Evolutionary conservation across 306 rosid species (phyloP), one percentile per base, ranked within the genome.

Genomic region (Arachis hypogaea): DNA sequence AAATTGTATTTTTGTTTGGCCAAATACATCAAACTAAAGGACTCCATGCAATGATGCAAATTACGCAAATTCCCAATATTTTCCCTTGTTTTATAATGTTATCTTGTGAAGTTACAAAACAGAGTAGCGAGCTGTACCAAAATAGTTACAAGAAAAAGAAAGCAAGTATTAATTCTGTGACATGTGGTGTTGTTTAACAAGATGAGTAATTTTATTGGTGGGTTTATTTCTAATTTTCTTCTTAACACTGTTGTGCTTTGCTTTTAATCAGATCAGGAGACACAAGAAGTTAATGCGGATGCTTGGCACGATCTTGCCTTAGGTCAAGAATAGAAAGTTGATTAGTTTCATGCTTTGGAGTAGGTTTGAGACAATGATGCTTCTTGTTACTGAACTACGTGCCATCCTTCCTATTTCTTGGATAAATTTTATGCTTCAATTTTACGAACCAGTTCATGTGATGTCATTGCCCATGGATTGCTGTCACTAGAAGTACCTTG

Each of bases 301-400:
- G 12, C 47, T 61, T 84, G 88, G 88, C 88, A 84, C 2, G 88
- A 84, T 75, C 88, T 84, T 75, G 88, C 88, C 77, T 69, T 71
- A 9, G 82, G 77, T 12, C 76, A 71, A 74, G 83, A 84, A 46
- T 74, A 84, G 66, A 69, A 73, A 47, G 62, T 68, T 29, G 16
- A 49, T 41, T 73, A 29, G 16, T 52, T 63, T 9, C 29, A 18
- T 65, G 57, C 69, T 73, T 40, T 41, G 70, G 46, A 62, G 73
- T 66, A 16, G n/a, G 74, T 57, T 33, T 33, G 38, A 8, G 63
- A 64, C n/a, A 65, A 52, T 59, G 58, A 44, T 64, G 65, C 73
- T 73, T 74, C 63, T 28, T 9, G 62, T 30, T 57, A 66, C 51
- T 45, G 56, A 9, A 68, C 38, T 12, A 9, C 56, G 38, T 30